Base-by-base conservation (phyloP, 2,329 filamentous ascomycete species). In the Scortechinia acanthostroma region DNA sequence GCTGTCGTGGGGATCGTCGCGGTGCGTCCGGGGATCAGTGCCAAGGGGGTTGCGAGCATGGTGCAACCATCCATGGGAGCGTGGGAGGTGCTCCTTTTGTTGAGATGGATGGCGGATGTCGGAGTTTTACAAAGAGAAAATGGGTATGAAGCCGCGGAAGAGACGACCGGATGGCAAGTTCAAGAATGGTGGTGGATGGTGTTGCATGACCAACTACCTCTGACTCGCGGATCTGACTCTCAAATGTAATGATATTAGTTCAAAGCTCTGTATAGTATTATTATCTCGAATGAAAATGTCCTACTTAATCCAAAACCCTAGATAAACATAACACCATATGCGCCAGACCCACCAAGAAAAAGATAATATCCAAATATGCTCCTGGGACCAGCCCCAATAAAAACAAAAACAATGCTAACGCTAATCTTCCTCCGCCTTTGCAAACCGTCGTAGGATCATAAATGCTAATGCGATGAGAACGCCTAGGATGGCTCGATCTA, bases 1-100 rank as follows among this genome's bases (percentile, higher is more conserved):
- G 61, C 65, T 3, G 59, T 70, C 3, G 46, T 72, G 3, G 63
- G 67, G 1, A 55, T 63, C n/a, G 47, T 72, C 14, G 60, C 61
- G 5, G 53, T 62, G 10, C 54, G 69, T 3, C 65, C 69, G 3
- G 69, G 69, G 0, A 51, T 66, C 19, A 58, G 51, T 6, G 56
- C 60, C 1, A 46, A 45, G 3, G 57, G 55, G 6, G 55, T 73
- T n/a, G 54, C 58, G 10, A 54, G 48, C 15, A 60, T 62, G 52
- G 49, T 69, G 22, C 60, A 61, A 43, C 66, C 63, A 14, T 58
- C 54, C 10, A 51, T 71, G 49, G 60, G 55, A 14, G 49, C 52
- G 14, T 71, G 68, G 67, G 69, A 72, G 50, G 54, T 66, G 5
- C 53, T 58, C 45, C 35, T 63, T 28, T 44, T 69, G 43, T 50